phyloP scores from a whole-genome alignment of 2,329 filamentous ascomycete genomes.

The Fusarium kyushuense region DNA sequence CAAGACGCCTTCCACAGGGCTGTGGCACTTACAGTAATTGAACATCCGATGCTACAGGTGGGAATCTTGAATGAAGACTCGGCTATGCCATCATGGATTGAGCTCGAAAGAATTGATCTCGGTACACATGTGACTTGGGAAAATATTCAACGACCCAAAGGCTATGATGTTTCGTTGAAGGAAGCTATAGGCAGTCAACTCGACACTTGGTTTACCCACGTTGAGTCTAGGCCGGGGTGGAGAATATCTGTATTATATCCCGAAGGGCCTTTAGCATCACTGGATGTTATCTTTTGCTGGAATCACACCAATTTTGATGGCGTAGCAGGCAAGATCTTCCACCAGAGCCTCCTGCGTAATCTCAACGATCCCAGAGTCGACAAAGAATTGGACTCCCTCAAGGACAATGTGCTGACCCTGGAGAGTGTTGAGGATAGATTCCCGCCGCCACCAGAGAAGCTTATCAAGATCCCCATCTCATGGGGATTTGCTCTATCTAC shows the following conservation, averaged over 20 bases:
- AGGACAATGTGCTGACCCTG: conserved; percentile 13
- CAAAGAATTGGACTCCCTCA: not conserved
- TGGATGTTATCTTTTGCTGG: conserved; percentile 48
- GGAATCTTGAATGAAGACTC: conserved; percentile 39
- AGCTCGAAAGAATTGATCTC: conserved; percentile 28
- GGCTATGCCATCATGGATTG: conserved; percentile 36
- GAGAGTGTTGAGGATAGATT: conserved; percentile 23
- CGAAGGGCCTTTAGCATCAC: not conserved
- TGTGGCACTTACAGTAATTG: conserved; percentile 35
- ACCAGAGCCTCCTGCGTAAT: conserved; percentile 45
- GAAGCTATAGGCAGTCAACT: conserved; percentile 25
- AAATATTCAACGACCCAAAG: not conserved
- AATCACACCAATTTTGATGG: conserved; percentile 49
- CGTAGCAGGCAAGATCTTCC: conserved; percentile 50
- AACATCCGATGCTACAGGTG: conserved; percentile 40
- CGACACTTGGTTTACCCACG: conserved; percentile 36
- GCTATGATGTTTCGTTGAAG: conserved; percentile 12
- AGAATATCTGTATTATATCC: conserved; percentile 37
- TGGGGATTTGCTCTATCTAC: conserved; percentile 33
- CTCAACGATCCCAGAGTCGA: conserved; percentile 37
- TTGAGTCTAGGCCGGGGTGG: conserved; percentile 47
- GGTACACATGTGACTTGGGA: conserved; percentile 32
- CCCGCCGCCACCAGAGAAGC: conserved; percentile 44
- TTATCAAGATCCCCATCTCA: conserved; percentile 39
- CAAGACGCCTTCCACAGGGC: conserved; percentile 22